Percentiles rank a stretch among this genome's conserved stretches.
Conservation (phyloP, 140 eudicot species). For the Bidens hawaiensis region DNA sequence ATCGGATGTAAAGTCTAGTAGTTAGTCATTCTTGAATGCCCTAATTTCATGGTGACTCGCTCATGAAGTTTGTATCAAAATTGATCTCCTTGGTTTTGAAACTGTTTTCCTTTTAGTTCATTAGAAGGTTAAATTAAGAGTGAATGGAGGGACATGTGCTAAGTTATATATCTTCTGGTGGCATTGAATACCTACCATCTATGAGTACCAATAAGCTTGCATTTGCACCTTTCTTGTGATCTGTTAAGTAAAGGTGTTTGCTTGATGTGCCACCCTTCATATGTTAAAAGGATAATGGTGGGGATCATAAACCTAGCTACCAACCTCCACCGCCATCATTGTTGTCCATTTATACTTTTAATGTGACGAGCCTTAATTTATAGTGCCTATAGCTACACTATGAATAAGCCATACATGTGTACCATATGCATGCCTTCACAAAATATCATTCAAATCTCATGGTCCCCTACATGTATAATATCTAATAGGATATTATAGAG, state of each 20-base stretch:
- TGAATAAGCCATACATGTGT: conserved; percentile 7
- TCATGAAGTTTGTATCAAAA: conserved; percentile 19
- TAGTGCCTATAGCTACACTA: conserved; percentile 23
- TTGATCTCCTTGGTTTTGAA: conserved; percentile 12
- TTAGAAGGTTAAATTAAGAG: conserved; percentile 1
- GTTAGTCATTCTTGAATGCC: conserved; percentile 11
- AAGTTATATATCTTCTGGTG: conserved; percentile 10
- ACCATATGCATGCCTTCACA: neutral
- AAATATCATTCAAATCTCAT: neutral
- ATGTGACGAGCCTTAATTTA: conserved; percentile 21
- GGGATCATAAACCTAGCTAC: conserved; percentile 30
- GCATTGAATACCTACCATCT: conserved; percentile 13
- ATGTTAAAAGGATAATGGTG: neutral
- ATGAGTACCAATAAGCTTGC: neutral
- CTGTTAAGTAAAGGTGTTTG: neutral
- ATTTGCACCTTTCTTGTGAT: neutral
- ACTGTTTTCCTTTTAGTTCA: neutral
- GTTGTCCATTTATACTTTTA: conserved; percentile 21
- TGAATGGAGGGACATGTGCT: conserved; percentile 27
- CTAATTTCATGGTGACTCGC: conserved; percentile 10
- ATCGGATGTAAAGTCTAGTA: conserved; percentile 23
- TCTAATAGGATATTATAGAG: neutral
- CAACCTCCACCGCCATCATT: conserved; percentile 21
- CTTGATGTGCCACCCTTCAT: conserved; percentile 20
- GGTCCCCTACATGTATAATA: neutral